Evolutionary conservation across 345 rosid genomes (phyloP).

Genomic region (Nephelium lappaceum): DNA sequence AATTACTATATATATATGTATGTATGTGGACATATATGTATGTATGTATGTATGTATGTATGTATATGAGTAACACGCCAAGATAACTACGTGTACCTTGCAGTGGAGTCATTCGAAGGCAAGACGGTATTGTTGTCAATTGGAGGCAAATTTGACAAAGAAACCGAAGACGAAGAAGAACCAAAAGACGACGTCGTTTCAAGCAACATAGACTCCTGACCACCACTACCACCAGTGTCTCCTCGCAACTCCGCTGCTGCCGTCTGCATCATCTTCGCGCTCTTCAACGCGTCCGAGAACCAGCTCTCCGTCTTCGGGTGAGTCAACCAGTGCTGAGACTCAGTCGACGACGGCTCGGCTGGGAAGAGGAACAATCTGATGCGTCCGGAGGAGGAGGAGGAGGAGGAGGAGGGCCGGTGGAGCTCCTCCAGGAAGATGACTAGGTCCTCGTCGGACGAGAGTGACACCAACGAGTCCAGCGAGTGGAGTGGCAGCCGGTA

Average conservation of each 20-base stretch:
- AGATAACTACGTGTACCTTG: constrained; percentile 37
- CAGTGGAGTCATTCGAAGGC: constrained; percentile 43
- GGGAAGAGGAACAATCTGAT: constrained; percentile 45
- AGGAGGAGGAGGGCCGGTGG: constrained; percentile 24
- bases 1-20: no score
- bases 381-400: constrained; percentile 32
- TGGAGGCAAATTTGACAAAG: constrained; percentile 61
- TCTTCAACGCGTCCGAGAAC: constrained; percentile 78
- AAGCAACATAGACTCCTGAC: constrained; percentile 67
- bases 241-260: constrained; percentile 33
- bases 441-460: constrained; percentile 51
- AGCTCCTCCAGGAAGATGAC: constrained; percentile 46
- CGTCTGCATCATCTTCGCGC: constrained; percentile 56
- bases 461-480: constrained; percentile 54
- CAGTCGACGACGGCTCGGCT: background rate
- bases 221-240: constrained; percentile 33
- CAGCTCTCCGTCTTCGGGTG: constrained; percentile 81
- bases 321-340: constrained; percentile 34
- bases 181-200: constrained; percentile 83
- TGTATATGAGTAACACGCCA: no score
- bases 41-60: no score
- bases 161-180: constrained; percentile 70
- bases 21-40: no score
- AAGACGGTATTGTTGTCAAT: constrained; percentile 38
- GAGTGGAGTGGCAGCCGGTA: constrained; percentile 53